Evolutionary conservation across 768 basidiomycete genomes (phyloP).

Genomic region (Russula earlei): DNA sequence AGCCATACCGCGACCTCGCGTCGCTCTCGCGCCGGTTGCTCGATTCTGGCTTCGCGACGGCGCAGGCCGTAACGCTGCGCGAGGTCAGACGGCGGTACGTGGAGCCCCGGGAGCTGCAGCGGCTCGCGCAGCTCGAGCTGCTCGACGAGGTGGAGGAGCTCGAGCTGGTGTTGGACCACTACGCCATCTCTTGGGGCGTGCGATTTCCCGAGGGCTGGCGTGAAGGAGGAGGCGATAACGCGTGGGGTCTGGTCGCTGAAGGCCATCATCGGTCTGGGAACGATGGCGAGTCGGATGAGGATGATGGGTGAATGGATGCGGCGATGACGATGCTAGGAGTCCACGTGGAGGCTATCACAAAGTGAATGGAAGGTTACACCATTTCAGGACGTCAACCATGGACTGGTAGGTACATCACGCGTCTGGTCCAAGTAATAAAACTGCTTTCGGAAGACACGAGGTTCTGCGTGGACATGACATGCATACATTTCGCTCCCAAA

Average conservation of each 20-base stretch:
- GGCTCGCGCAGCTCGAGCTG: constrained; percentile 73
- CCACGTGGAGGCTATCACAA: no score
- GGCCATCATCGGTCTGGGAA: background rate
- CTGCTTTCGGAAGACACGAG: no score
- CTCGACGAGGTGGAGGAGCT: constrained; percentile 95
- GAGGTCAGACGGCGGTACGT: constrained; percentile 53
- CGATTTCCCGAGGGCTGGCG: constrained; percentile 14
- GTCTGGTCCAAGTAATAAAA: no score
- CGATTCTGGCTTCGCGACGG: constrained; percentile 42
- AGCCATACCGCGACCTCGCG: constrained; percentile 46
- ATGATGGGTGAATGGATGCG: background rate
- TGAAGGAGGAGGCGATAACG: background rate
- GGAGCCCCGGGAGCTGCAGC: constrained; percentile 39
- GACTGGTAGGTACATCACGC: no score
- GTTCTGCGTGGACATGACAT: no score
- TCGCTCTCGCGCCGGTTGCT: constrained; percentile 55
- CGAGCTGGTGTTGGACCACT: constrained; percentile 81
- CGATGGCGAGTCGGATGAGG: background rate
- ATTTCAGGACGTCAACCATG: no score
- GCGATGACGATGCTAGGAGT: background rate
- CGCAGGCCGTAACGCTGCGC: constrained; percentile 54
- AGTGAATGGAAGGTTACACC: no score
- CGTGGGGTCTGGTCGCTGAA: constrained; percentile 6
- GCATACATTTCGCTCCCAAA: no score
- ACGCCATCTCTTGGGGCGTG: constrained; percentile 77